phyloP scores from a whole-genome alignment of 2,329 filamentous ascomycete genomes.

The Mycosphaerelloides madeirae region DNA sequence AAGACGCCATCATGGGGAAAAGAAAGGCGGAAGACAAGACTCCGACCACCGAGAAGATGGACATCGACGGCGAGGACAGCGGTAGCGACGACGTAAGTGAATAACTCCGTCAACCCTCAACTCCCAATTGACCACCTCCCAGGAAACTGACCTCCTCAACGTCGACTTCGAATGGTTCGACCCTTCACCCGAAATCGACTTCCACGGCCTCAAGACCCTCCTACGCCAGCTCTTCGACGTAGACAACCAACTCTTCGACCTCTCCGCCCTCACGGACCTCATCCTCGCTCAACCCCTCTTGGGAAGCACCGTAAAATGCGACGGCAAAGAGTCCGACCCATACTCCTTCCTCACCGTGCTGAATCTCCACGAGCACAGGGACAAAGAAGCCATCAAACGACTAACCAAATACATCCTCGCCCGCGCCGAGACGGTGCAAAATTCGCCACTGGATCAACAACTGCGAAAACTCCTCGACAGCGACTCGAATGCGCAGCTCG shows the following conservation, averaged over 20 bases:
- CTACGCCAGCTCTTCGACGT: slow-evolving; percentile 88
- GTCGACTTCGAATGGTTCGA: slow-evolving; percentile 99
- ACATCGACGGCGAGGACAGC: slow-evolving; percentile 33
- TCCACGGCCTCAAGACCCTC: slow-evolving; percentile 88
- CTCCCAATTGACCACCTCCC: slow-evolving; percentile 10
- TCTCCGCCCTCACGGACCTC: slow-evolving; percentile 79
- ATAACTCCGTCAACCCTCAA: not conserved
- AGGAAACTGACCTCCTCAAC: slow-evolving; percentile 89
- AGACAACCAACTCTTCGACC: slow-evolving; percentile 78
- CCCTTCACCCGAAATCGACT: slow-evolving; percentile 81
- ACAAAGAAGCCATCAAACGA: slow-evolving; percentile 66
- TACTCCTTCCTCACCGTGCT: slow-evolving; percentile 89
- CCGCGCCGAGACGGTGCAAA: slow-evolving; percentile 48
- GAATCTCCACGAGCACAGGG: slow-evolving; percentile 71
- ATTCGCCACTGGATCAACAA: slow-evolving; percentile 26
- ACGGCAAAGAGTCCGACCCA: slow-evolving; percentile 85
- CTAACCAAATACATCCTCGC: slow-evolving; percentile 66
- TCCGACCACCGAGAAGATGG: slow-evolving; percentile 41
- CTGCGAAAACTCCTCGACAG: slow-evolving; percentile 32
- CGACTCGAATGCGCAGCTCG: slow-evolving; percentile 54
- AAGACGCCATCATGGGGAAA: slow-evolving; percentile 44
- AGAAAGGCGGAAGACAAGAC: slow-evolving; percentile 47
- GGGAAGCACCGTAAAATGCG: slow-evolving; percentile 95
- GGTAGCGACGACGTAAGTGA: slow-evolving; percentile 31
- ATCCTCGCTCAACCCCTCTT: slow-evolving; percentile 82